Base-by-base conservation (phyloP, 352 stramenopile genomes). In the Elongisporangium prolatum region DNA sequence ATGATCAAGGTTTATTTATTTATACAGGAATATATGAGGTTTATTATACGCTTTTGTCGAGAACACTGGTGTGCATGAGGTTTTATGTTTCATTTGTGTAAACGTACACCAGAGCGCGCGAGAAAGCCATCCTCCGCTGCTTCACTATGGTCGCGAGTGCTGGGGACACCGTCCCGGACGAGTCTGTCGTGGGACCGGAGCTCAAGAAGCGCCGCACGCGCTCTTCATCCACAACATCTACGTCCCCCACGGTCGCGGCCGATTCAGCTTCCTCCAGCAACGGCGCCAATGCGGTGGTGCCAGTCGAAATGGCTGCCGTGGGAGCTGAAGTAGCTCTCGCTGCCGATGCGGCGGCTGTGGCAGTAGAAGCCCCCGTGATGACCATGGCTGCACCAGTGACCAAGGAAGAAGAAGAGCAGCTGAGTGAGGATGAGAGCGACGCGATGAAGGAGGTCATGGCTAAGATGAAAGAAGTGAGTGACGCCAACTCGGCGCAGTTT, bases 361-460 rank as follows among this genome's bases (percentile, higher is more conserved):
- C 67, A 16, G 58, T 59, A 18, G 50, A 38, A 21, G 61, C 51
- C 18, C 57, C 54, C 11, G 50, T 58, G 13, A 50, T 69, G 7
- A 54, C 54, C 5, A 52, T 72, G 24, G 66, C 65, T 17, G 50
- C 67, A 13, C 58, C 60, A 10, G 57, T 56, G 34, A 72, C 77
- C 58, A 54, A 59, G 8, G 47, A 66, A n/a, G 64, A 84, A 21
- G 69, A 80, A 48, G 61, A 71, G 16, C 72, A 77, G 51, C 74
- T 73, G 50, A 78, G 72, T 13, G 72, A 87, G 20, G 74, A 86
- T 34, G 77, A 89, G 22, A 65, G 71, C 54, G 73, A 83, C 20
- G 74, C 72, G 7, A 80, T 84, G 24, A 81, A 68, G 24, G 68
- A 84, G 21, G 79, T 88, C 6, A 86, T 89, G 71, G 77, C 78